phyloP scores from a whole-genome alignment of 1,284 basidiomycete species.

The Golubevia pallescens region DNA sequence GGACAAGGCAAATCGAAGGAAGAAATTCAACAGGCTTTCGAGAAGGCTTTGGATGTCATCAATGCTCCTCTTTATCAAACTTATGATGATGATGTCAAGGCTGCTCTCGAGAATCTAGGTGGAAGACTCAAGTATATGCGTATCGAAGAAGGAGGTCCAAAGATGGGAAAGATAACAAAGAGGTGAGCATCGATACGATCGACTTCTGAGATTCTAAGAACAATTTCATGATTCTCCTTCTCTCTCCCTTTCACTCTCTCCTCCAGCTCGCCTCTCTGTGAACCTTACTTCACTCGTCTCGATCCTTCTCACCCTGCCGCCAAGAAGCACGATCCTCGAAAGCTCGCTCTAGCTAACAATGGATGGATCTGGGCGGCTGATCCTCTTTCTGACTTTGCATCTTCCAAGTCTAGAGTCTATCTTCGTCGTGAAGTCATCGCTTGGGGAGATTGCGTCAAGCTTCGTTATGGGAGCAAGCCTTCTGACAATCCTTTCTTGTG shows the following conservation, averaged over 20 bases:
- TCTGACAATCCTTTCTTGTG: slow-evolving; percentile 90
- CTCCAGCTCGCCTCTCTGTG: slow-evolving; percentile 32
- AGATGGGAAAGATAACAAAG: slow-evolving; percentile 37
- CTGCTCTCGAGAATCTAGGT: slow-evolving; percentile 38
- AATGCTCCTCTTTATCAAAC: slow-evolving; percentile 33
- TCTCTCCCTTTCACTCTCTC: not conserved
- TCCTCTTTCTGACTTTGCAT: slow-evolving; percentile 91
- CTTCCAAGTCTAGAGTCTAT: slow-evolving; percentile 93
- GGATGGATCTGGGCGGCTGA: slow-evolving; percentile 99
- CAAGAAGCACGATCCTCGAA: slow-evolving; percentile 71
- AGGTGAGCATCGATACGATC: not conserved
- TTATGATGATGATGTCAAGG: slow-evolving; percentile 50
- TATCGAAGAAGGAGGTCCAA: slow-evolving; percentile 39
- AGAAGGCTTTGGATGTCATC: slow-evolving; percentile 32
- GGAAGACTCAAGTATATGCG: slow-evolving; percentile 45
- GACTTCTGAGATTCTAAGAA: too few species aligned
- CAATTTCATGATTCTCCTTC: too few species aligned
- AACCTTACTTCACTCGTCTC: slow-evolving; percentile 52
- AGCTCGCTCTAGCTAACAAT: slow-evolving; percentile 89
- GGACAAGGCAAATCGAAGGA: slow-evolving; percentile 17
- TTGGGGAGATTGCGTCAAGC: slow-evolving; percentile 97
- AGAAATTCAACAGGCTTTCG: slow-evolving; percentile 20
- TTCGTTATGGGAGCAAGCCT: slow-evolving; percentile 75
- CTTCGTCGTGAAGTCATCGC: slow-evolving; percentile 93
- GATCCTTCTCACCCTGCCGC: slow-evolving; percentile 34